A percentile compares a stretch with the other conserved stretches of the same genome.
phyloP scores from a whole-genome alignment of 177 flowering plant genomes.

The Vitis hybrid region DNA sequence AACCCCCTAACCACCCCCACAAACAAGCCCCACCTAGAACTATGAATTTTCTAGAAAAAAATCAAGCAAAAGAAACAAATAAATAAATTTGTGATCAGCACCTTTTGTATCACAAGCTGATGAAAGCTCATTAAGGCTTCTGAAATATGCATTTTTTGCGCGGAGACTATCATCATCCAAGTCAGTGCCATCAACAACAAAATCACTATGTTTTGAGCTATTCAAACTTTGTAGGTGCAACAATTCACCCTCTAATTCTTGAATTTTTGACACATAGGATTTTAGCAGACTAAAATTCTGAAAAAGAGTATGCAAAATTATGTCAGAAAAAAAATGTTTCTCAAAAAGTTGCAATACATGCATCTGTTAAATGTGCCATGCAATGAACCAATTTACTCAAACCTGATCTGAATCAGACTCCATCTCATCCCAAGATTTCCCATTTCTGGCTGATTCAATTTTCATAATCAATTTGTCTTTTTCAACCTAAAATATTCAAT shows the following conservation, averaged over 20 bases:
- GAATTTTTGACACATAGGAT: conserved; percentile 73
- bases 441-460: conserved; percentile 75
- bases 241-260: conserved; percentile 78
- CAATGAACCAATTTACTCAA: conserved; percentile 3
- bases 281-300: conserved; percentile 71
- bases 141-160: conserved; percentile 28
- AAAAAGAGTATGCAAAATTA: background rate
- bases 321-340: background rate
- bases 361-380: background rate
- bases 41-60: too few species aligned
- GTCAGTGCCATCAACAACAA: conserved; percentile 43
- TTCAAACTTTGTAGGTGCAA: conserved; percentile 42
- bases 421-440: conserved; percentile 84
- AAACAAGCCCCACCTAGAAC: too few species aligned
- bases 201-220: conserved; percentile 28
- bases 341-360: background rate
- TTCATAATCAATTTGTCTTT: conserved; percentile 72
- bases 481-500: conserved; percentile 60
- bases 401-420: conserved; percentile 58
- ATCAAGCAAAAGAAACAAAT: background rate
- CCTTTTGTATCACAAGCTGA: conserved; percentile 47
- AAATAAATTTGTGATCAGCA: conserved; percentile 21
- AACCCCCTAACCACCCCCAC: too few species aligned
- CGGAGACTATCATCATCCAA: conserved; percentile 56
- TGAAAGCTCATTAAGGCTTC: conserved; percentile 34